Base-by-base conservation (phyloP, 1,284 basidiomycete species). In the Boletellus dicymbophilus region DNA sequence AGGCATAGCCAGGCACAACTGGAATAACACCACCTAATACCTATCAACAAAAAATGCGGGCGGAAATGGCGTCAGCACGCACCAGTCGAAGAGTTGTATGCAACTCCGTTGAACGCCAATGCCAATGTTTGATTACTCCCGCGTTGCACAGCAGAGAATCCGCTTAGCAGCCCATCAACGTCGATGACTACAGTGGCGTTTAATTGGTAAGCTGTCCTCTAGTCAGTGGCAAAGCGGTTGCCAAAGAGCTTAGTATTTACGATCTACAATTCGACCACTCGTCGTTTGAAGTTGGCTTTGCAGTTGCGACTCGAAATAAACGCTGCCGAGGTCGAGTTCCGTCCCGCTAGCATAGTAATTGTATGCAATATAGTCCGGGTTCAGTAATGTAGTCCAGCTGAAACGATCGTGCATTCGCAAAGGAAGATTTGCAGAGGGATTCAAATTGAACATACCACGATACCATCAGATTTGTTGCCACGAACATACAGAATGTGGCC, bases 321-420 rank as follows among this genome's bases (percentile, higher is more conserved):
- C 36, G 5, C 52, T 44, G 12, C 31, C 16, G 20, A 54, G 38
- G 37, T 53, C 42, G 1, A 53, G 34, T 37, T 49, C 51, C 13
- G 12, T 23, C 20, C 46, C 53, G 15, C 2, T 13, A 18, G 26
- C 37, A 4, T 10, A 3, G 10, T 30, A 7, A n/a, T 40, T 13
- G 12, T 16, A 27, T 18, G 33, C 27, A 20, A 53, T 26, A 10
- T 30, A 6, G 4, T 28, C 48, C 10, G 51, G 53, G 8, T 42
- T 37, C 18, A 54, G 21, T 13, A 54, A 43, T 16, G 51, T 54
- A 25, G 53, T 42, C 53, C 53, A 54, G 6, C 53, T 54, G n/a
- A n/a, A n/a, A n/a, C n/a, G n/a, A n/a, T n/a, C n/a, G 13, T 33
- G 15, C 22, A 9, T 3, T 44, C 21, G 18, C n/a, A 9, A 27